Evolutionary conservation across 306 rosid species (phyloP).

Genomic region (Dicorynia guianensis): DNA sequence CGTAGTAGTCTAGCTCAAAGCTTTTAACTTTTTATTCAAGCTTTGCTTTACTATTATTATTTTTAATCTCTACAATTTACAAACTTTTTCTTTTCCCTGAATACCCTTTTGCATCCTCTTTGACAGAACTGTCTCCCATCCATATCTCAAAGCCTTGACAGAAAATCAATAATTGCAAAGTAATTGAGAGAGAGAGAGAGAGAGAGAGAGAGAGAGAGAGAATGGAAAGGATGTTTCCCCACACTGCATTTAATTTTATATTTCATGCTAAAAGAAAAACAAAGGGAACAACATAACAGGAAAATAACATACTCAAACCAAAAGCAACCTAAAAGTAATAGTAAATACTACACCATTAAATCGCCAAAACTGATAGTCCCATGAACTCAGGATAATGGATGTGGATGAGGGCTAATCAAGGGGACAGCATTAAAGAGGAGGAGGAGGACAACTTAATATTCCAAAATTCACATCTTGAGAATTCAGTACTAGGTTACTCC

Average conservation of each 20-base stretch:
- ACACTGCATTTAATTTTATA: too few species aligned
- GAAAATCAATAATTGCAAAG: background rate
- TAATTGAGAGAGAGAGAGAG: background rate
- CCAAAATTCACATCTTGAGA: too few species aligned
- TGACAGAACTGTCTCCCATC: background rate
- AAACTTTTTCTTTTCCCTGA: background rate
- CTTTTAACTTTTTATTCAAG: background rate
- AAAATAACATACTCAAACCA: too few species aligned
- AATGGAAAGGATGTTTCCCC: background rate
- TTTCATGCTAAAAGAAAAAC: too few species aligned
- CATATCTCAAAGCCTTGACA: slow-evolving; percentile 7
- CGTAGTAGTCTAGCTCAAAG: background rate
- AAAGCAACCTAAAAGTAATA: too few species aligned
- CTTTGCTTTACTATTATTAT: background rate
- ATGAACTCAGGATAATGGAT: too few species aligned
- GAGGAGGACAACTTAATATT: too few species aligned
- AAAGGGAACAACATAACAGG: background rate
- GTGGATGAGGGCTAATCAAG: too few species aligned
- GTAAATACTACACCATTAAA: too few species aligned
- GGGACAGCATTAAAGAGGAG: too few species aligned
- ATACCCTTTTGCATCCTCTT: background rate
- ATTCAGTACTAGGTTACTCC: too few species aligned
- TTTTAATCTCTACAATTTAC: background rate
- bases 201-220: background rate
- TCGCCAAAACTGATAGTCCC: too few species aligned